phyloP scores from a whole-genome alignment of 371 early-diverging fungal genomes.

The Massospora cicadina region DNA sequence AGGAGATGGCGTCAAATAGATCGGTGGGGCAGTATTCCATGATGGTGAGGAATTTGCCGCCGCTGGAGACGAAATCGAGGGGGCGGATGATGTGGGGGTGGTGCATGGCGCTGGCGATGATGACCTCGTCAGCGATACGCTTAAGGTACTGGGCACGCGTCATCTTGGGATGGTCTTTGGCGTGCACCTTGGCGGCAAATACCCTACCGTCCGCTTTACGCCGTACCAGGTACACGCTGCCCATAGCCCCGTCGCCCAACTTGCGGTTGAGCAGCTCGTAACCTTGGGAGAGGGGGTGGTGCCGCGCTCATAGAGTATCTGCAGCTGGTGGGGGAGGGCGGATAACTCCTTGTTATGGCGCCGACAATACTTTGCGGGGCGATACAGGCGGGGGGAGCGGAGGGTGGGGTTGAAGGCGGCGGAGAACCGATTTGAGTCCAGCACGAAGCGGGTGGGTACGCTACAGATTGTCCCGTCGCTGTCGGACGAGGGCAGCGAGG shows the following conservation, averaged over 20 bases:
- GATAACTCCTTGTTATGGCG: neutral
- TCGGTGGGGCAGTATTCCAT: slow-evolving; percentile 71
- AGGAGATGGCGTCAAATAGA: slow-evolving; percentile 48
- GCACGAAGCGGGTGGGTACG: neutral
- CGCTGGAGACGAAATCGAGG: slow-evolving; percentile 54
- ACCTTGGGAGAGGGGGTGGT: neutral
- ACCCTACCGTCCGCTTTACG: slow-evolving; percentile 29
- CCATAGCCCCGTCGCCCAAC: slow-evolving; percentile 55
- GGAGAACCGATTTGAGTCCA: neutral
- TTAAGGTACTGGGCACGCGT: slow-evolving; percentile 35
- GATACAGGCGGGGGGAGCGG: neutral
- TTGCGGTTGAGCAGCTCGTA: neutral
- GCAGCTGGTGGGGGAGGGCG: slow-evolving; percentile 1
- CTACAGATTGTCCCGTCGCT: neutral
- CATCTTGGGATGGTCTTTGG: neutral
- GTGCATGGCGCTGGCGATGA: slow-evolving; percentile 58
- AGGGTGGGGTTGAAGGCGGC: neutral
- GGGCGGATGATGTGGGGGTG: slow-evolving; percentile 79
- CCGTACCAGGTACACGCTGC: slow-evolving; percentile 40
- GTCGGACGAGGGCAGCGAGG: no score
- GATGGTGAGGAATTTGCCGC: slow-evolving; percentile 31
- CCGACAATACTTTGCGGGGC: neutral
- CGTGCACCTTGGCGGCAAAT: slow-evolving; percentile 66
- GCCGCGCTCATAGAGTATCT: slow-evolving; percentile 1
- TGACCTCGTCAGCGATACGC: slow-evolving; percentile 64